Conservation (phyloP, 306 rosid genomes). For the Styphnolobium japonicum region DNA sequence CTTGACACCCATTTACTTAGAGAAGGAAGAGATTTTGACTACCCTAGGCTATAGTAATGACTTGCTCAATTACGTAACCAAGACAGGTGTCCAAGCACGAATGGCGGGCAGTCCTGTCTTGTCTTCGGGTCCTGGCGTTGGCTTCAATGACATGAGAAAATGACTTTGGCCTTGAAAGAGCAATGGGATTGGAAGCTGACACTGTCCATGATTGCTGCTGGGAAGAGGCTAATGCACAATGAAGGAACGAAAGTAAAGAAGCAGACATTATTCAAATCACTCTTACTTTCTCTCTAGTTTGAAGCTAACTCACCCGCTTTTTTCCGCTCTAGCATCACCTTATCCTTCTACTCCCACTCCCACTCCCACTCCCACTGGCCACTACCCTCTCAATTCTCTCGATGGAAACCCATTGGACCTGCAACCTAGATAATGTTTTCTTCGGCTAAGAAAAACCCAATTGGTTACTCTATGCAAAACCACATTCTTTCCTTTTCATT, state of each 20-base stretch:
- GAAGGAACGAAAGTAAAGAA: slow-evolving; percentile 17
- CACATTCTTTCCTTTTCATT: too few species aligned
- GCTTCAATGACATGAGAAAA: slow-evolving; percentile 41
- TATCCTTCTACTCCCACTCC: too few species aligned
- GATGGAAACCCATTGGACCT: not conserved
- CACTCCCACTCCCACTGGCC: not conserved
- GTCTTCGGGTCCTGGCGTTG: slow-evolving; percentile 40
- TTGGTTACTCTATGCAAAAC: too few species aligned
- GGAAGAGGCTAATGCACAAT: slow-evolving; percentile 26
- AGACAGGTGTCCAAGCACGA: too few species aligned
- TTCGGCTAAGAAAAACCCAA: not conserved
- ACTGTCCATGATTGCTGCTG: slow-evolving; percentile 26
- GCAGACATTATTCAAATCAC: slow-evolving; percentile 3
- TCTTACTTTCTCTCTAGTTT: not conserved
- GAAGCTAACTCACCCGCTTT: too few species aligned
- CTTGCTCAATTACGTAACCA: not conserved
- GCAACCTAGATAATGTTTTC: not conserved
- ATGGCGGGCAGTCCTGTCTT: slow-evolving; percentile 53
- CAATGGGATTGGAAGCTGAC: not conserved
- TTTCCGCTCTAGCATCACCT: not conserved
- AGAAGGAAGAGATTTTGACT: not conserved
- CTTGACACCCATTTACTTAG: not conserved
- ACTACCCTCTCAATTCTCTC: not conserved
- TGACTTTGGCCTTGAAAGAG: slow-evolving; percentile 2
- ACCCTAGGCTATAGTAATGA: not conserved